These are phyloP conservation scores for Cladobotryum protrusum DNA, from an alignment of 2,329 filamentous ascomycete species.

Conservation along the genomic window DNA sequence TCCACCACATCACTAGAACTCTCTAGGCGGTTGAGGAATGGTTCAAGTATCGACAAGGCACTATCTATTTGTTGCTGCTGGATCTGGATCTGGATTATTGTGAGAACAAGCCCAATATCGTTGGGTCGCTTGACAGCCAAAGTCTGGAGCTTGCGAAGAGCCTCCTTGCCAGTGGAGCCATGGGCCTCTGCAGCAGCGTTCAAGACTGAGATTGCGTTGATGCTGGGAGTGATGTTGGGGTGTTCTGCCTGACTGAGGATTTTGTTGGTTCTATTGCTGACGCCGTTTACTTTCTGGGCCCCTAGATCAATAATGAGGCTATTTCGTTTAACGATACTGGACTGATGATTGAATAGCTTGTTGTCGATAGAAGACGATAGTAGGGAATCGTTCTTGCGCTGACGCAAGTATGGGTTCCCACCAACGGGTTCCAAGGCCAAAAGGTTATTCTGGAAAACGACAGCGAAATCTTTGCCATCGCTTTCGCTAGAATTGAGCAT, in stretches of 20 bases:
- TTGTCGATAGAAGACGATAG: constrained; percentile 50
- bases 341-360: constrained; percentile 67
- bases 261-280: constrained; percentile 41
- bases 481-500: background rate
- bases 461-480: constrained; percentile 56
- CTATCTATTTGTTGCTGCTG: constrained; percentile 63
- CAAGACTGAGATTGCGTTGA: constrained; percentile 41
- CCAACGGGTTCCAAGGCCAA: constrained; percentile 34
- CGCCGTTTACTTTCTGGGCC: constrained; percentile 61
- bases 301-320: constrained; percentile 58
- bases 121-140: constrained; percentile 67
- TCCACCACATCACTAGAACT: constrained; percentile 49
- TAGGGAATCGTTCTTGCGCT: constrained; percentile 53
- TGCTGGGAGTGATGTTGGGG: constrained; percentile 26
- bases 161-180: constrained; percentile 56
- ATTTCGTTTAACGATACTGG: constrained; percentile 50
- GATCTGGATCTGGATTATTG: constrained; percentile 75
- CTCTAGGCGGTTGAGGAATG: constrained; percentile 68
- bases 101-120: constrained; percentile 75
- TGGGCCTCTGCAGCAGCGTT: constrained; percentile 69
- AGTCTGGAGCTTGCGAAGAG: constrained; percentile 62
- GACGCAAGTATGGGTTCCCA: constrained; percentile 61
- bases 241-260: constrained; percentile 27
- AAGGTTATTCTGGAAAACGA: constrained; percentile 61
- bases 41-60: constrained; percentile 69